A percentile compares a stretch with the other conserved stretches of the same genome.
These are phyloP conservation scores for Diospyros lotus DNA, from an alignment of 148 eudicot species.

Conservation along the genomic window DNA sequence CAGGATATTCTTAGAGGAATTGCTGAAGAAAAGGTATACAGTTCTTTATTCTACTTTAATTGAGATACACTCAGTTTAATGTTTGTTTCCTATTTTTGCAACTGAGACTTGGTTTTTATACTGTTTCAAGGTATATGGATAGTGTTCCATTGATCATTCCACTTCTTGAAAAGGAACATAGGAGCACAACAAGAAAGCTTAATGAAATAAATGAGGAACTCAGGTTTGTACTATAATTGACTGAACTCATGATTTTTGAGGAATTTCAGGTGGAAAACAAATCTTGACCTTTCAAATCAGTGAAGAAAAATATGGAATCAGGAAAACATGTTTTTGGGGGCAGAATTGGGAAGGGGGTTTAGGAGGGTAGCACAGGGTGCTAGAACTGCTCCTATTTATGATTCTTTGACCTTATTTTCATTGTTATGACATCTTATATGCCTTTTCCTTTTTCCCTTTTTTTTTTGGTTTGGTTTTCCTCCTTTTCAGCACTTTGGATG, in stretches of 20 bases:
- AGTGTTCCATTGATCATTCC: conserved; percentile 92
- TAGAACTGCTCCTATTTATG: no score
- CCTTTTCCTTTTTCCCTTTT: no score
- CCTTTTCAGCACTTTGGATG: conserved; percentile 71
- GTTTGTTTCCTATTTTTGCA: conserved; percentile 1
- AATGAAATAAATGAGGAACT: conserved; percentile 81
- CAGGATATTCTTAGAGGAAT: conserved; percentile 78
- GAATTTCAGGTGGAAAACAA: background rate
- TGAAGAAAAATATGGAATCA: no score
- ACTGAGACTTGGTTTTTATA: conserved; percentile 11
- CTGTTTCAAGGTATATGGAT: conserved; percentile 73
- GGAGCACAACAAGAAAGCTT: conserved; percentile 62
- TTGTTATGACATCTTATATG: no score
- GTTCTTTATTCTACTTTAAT: background rate
- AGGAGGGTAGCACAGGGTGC: no score
- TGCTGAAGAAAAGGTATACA: conserved; percentile 70
- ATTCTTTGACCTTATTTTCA: no score
- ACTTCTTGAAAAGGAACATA: conserved; percentile 87
- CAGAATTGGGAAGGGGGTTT: no score
- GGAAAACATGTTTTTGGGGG: no score
- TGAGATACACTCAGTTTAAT: background rate
- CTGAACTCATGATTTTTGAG: conserved; percentile 5
- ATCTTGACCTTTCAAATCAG: conserved; percentile 1
- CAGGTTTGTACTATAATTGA: conserved; percentile 45
- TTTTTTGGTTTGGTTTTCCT: no score